Evolutionary conservation across 2,329 filamentous ascomycete species (phyloP).

Genomic region (Colletotrichum sp.): DNA sequence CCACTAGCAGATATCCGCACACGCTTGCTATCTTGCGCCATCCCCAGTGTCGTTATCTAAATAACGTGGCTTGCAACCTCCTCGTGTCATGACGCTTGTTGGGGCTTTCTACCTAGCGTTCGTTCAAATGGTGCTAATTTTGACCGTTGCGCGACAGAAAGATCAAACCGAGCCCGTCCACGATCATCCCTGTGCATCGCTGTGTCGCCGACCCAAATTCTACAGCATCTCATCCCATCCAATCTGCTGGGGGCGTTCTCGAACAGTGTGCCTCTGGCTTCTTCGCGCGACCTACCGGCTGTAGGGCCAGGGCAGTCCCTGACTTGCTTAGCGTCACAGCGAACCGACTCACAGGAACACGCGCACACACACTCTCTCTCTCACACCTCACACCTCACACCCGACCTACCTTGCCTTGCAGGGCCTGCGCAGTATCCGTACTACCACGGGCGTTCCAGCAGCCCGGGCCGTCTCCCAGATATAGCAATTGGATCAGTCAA

Average conservation of each 20-base stretch:
- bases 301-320: background rate
- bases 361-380: background rate
- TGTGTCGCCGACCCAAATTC: background rate
- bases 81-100: background rate
- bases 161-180: background rate
- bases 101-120: background rate
- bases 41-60: background rate
- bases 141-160: conserved; percentile 5
- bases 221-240: conserved; percentile 12
- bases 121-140: background rate
- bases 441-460: background rate
- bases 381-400: background rate
- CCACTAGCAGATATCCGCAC: background rate
- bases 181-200: conserved; percentile 4
- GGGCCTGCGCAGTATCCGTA: background rate
- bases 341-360: background rate
- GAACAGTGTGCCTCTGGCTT: background rate
- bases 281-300: background rate
- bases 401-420: background rate
- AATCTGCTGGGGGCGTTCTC: conserved; percentile 8
- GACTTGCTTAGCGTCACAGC: background rate
- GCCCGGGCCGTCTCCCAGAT: conserved; percentile 9
- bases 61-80: background rate
- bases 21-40: background rate
- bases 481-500: background rate